phyloP scores from a whole-genome alignment of 768 basidiomycete genomes.

The Tulasnella sp. region DNA sequence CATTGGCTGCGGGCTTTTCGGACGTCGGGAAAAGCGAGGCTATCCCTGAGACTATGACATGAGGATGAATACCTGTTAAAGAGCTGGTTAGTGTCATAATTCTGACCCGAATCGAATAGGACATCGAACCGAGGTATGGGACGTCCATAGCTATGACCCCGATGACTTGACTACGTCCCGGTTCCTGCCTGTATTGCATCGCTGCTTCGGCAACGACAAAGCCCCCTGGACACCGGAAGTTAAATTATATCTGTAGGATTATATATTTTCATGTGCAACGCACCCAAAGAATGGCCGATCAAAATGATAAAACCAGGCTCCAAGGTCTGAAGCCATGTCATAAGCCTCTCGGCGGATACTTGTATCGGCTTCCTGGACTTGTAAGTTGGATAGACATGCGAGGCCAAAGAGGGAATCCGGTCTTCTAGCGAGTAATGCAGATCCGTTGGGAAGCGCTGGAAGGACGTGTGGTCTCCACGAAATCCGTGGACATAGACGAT shows the following conservation, averaged over 20 bases:
- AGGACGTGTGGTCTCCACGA: constrained; percentile 27
- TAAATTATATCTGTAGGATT: neutral
- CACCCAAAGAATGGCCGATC: constrained; percentile 23
- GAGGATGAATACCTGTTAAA: constrained; percentile 22
- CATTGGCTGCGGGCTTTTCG: neutral
- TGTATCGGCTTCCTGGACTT: constrained; percentile 26
- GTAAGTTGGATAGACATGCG: constrained; percentile 28
- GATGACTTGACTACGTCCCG: constrained; percentile 11
- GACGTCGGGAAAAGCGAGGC: constrained; percentile 19
- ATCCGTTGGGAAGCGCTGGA: constrained; percentile 28
- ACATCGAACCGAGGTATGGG: constrained; percentile 25
- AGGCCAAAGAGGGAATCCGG: constrained; percentile 18
- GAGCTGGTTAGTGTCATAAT: neutral
- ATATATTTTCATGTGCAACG: neutral
- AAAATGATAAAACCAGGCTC: constrained; percentile 24
- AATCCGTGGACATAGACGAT: constrained; percentile 27
- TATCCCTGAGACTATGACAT: constrained; percentile 27
- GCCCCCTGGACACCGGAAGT: constrained; percentile 10
- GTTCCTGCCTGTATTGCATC: neutral
- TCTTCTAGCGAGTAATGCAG: constrained; percentile 18
- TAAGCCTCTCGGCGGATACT: constrained; percentile 12
- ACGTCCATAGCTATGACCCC: constrained; percentile 26
- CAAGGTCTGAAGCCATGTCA: constrained; percentile 7
- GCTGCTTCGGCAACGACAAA: constrained; percentile 26
- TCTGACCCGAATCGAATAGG: neutral